These are phyloP conservation scores for Debaryomyces tyrocola DNA, from an alignment of 805 yeast species.

Conservation along the genomic window DNA sequence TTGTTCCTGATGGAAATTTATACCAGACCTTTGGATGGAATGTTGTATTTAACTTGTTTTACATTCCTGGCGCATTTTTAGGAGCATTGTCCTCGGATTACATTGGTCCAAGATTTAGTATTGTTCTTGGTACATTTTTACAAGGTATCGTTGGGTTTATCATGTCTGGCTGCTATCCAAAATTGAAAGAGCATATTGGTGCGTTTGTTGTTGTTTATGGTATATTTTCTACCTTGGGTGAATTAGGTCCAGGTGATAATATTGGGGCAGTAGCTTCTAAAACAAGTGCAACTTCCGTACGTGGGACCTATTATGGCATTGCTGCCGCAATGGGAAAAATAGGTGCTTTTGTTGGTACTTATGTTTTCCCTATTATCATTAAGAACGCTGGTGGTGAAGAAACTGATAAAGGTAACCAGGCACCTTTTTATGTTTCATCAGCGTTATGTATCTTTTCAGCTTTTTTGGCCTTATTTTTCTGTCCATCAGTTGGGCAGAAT, in stretches of 20 bases:
- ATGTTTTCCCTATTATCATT: slow-evolving; percentile 81
- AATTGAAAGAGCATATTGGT: slow-evolving; percentile 61
- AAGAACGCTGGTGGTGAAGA: slow-evolving; percentile 51
- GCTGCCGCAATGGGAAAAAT: slow-evolving; percentile 91
- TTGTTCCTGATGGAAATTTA: slow-evolving; percentile 61
- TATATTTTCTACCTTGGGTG: slow-evolving; percentile 83
- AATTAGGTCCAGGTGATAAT: slow-evolving; percentile 93
- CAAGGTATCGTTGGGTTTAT: slow-evolving; percentile 82
- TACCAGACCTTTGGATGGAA: slow-evolving; percentile 89
- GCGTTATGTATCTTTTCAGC: slow-evolving; percentile 75
- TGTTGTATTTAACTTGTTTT: slow-evolving; percentile 81
- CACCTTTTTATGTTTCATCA: slow-evolving; percentile 82
- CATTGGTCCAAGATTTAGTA: slow-evolving; percentile 85
- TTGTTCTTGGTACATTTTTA: slow-evolving; percentile 61
- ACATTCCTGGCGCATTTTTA: slow-evolving; percentile 83
- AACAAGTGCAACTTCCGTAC: slow-evolving; percentile 79
- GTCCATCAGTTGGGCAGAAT: slow-evolving; percentile 83
- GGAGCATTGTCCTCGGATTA: slow-evolving; percentile 88
- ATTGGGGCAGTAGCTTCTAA: slow-evolving; percentile 86
- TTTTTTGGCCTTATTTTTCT: slow-evolving; percentile 61
- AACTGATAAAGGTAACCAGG: slow-evolving; percentile 56
- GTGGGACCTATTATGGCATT: slow-evolving; percentile 89
- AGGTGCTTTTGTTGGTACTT: slow-evolving; percentile 92
- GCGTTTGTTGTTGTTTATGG: slow-evolving; percentile 87
- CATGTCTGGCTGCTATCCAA: slow-evolving; percentile 71